Evolutionary conservation across 371 early-diverging fungal genomes (phyloP).

Genomic region (Circinella umbellata): DNA sequence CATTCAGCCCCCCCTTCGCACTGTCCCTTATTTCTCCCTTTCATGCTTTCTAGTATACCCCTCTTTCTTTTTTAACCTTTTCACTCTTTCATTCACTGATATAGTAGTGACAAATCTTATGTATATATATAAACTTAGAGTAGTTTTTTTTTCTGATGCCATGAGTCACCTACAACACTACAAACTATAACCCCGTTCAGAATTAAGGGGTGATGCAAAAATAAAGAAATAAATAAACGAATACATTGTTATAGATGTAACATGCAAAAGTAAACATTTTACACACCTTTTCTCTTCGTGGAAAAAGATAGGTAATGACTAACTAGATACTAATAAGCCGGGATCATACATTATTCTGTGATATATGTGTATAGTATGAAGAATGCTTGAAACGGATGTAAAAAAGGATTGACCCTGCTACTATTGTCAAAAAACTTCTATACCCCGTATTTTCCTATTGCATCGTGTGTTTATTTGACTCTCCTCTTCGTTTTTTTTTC

Average conservation of each 20-base stretch:
- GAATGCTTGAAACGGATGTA: background rate
- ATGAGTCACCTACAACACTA: background rate
- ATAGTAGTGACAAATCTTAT: too few relatives aligned
- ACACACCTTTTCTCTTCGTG: too few relatives aligned
- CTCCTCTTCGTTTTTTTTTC: background rate
- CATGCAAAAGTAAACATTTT: too few relatives aligned
- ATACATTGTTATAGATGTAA: too few relatives aligned
- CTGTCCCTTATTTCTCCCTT: background rate
- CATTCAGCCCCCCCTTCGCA: too few relatives aligned
- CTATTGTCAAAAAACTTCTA: conserved; percentile 15
- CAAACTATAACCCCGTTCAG: background rate
- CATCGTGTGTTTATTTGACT: background rate
- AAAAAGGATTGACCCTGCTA: background rate
- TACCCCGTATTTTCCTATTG: background rate
- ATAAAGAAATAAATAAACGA: too few relatives aligned
- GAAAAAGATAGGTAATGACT: too few relatives aligned
- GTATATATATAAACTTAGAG: background rate
- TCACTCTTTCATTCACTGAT: background rate
- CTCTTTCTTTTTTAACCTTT: background rate
- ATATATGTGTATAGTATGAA: background rate
- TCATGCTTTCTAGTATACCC: background rate
- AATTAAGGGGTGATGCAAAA: background rate
- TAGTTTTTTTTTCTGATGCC: conserved; percentile 3
- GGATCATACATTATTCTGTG: background rate
- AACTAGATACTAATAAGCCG: background rate